A percentile compares a stretch with the other conserved stretches of the same genome.
Conservation (phyloP, 768 basidiomycete species). For the Panus rudis region DNA sequence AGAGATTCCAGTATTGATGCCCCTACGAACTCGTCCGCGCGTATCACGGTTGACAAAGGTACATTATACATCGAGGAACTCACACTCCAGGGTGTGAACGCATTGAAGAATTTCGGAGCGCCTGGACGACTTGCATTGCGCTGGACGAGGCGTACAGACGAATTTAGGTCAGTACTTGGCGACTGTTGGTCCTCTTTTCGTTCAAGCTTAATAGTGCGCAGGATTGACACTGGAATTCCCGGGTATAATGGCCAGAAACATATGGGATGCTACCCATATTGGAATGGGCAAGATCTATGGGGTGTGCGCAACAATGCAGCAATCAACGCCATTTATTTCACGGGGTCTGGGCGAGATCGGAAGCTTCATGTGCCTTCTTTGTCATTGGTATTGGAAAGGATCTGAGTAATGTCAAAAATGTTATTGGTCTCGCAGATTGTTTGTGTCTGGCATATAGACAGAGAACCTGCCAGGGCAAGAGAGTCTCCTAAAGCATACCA, state of each 20-base stretch:
- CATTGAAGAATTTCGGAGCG: slow-evolving; percentile 14
- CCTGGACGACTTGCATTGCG: slow-evolving; percentile 16
- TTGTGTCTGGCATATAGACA: no score
- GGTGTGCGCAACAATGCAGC: slow-evolving; percentile 20
- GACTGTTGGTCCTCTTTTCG: neutral
- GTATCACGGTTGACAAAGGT: slow-evolving; percentile 14
- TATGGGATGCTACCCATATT: slow-evolving; percentile 26
- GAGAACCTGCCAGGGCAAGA: no score
- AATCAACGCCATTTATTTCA: slow-evolving; percentile 12
- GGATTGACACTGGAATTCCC: slow-evolving; percentile 23
- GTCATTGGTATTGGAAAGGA: neutral
- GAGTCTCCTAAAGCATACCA: no score
- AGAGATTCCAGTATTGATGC: neutral
- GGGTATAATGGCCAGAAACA: slow-evolving; percentile 22
- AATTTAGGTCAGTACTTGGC: slow-evolving; percentile 23
- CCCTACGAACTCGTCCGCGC: neutral
- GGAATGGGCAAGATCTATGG: slow-evolving; percentile 25
- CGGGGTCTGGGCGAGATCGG: neutral
- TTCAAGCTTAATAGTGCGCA: slow-evolving; percentile 5
- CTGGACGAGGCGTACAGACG: slow-evolving; percentile 18
- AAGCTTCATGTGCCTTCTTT: neutral
- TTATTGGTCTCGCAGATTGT: no score
- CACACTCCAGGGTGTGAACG: slow-evolving; percentile 14
- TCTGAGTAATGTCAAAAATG: no score
- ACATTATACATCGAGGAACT: slow-evolving; percentile 16